Percentiles rank a stretch among this genome's conserved stretches.
These are phyloP conservation scores for Syncephalastrum sp. DNA, from an alignment of 371 early-diverging fungal genomes.

Conservation along the genomic window DNA sequence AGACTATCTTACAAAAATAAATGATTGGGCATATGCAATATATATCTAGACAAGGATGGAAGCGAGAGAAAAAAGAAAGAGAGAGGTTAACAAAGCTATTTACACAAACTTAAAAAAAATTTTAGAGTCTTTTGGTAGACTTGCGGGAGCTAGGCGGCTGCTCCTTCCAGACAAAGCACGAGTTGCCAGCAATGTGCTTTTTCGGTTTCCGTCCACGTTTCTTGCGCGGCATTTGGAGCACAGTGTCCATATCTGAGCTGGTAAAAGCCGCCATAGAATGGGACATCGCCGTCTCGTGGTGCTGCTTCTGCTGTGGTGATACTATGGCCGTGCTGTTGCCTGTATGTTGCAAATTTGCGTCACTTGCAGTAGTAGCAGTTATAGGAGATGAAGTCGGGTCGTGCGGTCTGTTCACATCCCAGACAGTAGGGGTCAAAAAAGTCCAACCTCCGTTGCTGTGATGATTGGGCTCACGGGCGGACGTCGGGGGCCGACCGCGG, in stretches of 20 bases:
- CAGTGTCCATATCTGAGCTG: constrained; percentile 40
- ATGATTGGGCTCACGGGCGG: constrained; percentile 18
- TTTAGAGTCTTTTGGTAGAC: too few species aligned
- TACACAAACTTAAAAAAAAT: too few species aligned
- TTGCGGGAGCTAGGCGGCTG: constrained; percentile 3
- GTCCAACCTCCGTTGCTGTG: constrained; percentile 43
- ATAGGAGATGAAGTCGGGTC: not conserved
- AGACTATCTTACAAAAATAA: constrained; percentile 6
- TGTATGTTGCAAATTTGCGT: too few species aligned
- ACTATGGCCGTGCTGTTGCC: not conserved
- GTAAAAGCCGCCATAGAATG: constrained; percentile 43
- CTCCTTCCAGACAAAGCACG: constrained; percentile 50
- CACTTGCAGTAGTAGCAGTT: not conserved
- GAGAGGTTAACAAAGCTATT: constrained; percentile 6
- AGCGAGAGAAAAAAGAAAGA: not conserved
- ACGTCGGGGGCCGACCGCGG: constrained; percentile 43
- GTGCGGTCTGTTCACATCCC: constrained; percentile 33
- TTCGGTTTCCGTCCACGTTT: constrained; percentile 52
- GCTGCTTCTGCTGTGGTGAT: not conserved
- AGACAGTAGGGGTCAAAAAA: constrained; percentile 47
- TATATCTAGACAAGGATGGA: too few species aligned
- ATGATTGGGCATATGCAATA: constrained; percentile 2
- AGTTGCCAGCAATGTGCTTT: constrained; percentile 46
- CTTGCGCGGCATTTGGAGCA: constrained; percentile 39
- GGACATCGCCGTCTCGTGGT: constrained; percentile 14